phyloP scores from a whole-genome alignment of 352 stramenopile genomes.

The Salisapilia sapeloensis region DNA sequence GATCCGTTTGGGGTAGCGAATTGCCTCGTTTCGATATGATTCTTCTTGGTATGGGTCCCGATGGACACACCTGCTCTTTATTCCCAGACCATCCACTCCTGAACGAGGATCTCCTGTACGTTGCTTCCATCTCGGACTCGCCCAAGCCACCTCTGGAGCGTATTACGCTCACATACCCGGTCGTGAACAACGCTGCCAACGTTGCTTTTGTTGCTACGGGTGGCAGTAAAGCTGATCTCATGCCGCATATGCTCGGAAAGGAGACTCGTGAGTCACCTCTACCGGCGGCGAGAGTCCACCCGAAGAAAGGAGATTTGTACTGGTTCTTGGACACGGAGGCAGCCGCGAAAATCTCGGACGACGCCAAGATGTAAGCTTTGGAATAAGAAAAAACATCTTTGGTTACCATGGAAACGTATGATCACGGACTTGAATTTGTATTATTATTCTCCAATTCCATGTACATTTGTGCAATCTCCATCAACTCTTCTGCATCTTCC shows the following conservation, averaged over 20 bases:
- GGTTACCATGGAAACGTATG: no score
- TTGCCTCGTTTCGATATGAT: constrained; percentile 89
- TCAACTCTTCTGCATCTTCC: no score
- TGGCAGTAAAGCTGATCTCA: constrained; percentile 74
- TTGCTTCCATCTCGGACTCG: constrained; percentile 93
- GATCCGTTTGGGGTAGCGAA: constrained; percentile 36
- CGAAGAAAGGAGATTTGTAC: constrained; percentile 44
- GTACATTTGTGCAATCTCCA: no score
- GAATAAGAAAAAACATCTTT: no score
- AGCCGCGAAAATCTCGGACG: constrained; percentile 29
- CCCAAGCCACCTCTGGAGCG: constrained; percentile 93
- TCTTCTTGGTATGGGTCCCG: constrained; percentile 93
- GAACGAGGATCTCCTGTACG: constrained; percentile 63
- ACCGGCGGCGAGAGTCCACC: constrained; percentile 54
- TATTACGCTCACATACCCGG: constrained; percentile 94
- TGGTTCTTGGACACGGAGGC: constrained; percentile 80
- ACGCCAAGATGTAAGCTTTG: constrained; percentile 12
- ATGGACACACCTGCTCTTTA: constrained; percentile 97
- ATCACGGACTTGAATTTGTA: no score
- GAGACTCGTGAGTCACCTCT: constrained; percentile 40
- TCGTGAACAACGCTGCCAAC: constrained; percentile 84
- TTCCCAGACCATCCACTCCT: constrained; percentile 92
- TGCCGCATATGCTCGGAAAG: constrained; percentile 61
- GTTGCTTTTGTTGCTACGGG: constrained; percentile 86
- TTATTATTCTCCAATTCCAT: no score